Evolutionary conservation across 1,284 basidiomycete species (phyloP), one percentile per base, ranked within the genome.

Genomic region (Tylopilus sp.): DNA sequence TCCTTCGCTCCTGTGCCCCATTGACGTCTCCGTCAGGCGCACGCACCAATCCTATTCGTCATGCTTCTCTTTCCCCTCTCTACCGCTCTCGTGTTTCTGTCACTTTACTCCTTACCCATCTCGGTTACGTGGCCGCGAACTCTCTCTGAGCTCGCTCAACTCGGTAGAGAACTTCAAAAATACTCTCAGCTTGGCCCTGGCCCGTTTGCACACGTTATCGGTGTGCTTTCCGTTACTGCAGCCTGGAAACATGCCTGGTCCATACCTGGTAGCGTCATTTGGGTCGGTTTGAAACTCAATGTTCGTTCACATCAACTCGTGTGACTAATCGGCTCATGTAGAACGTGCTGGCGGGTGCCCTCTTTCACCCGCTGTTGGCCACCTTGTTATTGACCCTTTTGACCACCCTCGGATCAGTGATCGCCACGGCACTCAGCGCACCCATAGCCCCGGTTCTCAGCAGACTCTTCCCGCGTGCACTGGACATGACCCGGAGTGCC

Each of bases 221-320:
- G 77, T n/a, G 90, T 92, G 34, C 77, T 95, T 61, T 83, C 85
- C 33, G 76, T 91, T n/a, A 83, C 87, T 18, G 88, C 89, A 3
- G 75, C 91, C 31, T 95, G 91, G 91, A 94, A 93, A 70, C 92
- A 95, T 66, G 91, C 91, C 7, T 95, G 91, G 91, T 93, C 90
- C 53, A 81, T 95, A 44, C 91, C 91, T 5, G 91, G 91, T 6
- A 91, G 89, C 54, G 91, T 94, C 47, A 77, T 94, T 49, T 85
- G 92, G 82, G 89, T 91, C 11, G 11, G 60, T 59, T 39, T 50
- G 7, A 14, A 58, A 60, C 81, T 75, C 34, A 41, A 9, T 49
- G 14, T 50, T 31, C 46, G 26, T 49, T 53, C 51, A 50, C 20
- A 55, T 54, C 56, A 46, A 42, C 33, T 52, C 54, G 52, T 47